These are phyloP conservation scores for Pyrrhoderma noxium DNA, from an alignment of 1,284 basidiomycete species.

Conservation along the genomic window DNA sequence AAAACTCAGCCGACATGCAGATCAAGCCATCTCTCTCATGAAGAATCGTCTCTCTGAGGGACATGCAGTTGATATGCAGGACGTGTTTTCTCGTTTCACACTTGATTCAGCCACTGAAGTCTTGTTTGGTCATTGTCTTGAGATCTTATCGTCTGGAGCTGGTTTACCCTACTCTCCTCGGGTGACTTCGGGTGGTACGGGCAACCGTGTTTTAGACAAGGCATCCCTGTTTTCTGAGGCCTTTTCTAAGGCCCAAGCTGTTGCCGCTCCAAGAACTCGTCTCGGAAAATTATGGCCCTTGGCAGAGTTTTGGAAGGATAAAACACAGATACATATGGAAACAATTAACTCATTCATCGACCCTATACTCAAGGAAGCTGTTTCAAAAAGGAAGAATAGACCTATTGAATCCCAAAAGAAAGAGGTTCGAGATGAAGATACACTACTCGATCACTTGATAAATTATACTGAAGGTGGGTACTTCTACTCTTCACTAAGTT, in stretches of 20 bases:
- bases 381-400: slow-evolving; percentile 27
- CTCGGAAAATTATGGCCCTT: slow-evolving; percentile 41
- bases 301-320: slow-evolving; percentile 39
- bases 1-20: slow-evolving; percentile 23
- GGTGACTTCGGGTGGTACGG: background rate
- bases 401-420: slow-evolving; percentile 12
- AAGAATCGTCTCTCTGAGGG: slow-evolving; percentile 35
- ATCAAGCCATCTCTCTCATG: slow-evolving; percentile 26
- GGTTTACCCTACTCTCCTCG: slow-evolving; percentile 28
- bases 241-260: slow-evolving; percentile 31
- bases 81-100: slow-evolving; percentile 31
- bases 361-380: slow-evolving; percentile 41
- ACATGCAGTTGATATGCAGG: slow-evolving; percentile 43
- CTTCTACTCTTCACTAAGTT: background rate
- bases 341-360: slow-evolving; percentile 43
- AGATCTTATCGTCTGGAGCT: slow-evolving; percentile 24
- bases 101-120: slow-evolving; percentile 35
- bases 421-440: slow-evolving; percentile 32
- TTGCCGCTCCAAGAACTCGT: slow-evolving; percentile 32
- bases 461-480: slow-evolving; percentile 40
- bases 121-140: slow-evolving; percentile 31
- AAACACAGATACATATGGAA: slow-evolving; percentile 37
- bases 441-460: slow-evolving; percentile 45
- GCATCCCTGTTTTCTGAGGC: slow-evolving; percentile 2
- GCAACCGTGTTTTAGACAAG: background rate